phyloP scores from a whole-genome alignment of 352 stramenopile species.

The Pythium scleroteichum region DNA sequence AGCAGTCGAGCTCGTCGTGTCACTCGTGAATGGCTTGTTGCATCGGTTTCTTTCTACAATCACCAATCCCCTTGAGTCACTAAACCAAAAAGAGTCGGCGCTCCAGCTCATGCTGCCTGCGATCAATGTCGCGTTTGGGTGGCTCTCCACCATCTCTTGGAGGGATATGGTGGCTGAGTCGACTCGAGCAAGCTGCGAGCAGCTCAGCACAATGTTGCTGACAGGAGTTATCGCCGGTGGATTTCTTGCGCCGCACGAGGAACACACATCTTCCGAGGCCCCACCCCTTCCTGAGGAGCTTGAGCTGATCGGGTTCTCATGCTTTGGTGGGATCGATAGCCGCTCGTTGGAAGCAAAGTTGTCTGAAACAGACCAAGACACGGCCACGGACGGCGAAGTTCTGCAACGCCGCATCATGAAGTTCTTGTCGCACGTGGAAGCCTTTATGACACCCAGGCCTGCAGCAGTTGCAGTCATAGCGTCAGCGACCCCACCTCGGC shows the following conservation, averaged over 20 bases:
- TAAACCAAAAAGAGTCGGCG: slow-evolving; percentile 14
- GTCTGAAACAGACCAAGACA: background rate
- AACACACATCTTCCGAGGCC: background rate
- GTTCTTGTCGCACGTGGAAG: slow-evolving; percentile 22
- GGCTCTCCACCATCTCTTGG: slow-evolving; percentile 17
- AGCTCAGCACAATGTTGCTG: slow-evolving; percentile 27
- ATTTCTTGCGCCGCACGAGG: slow-evolving; percentile 23
- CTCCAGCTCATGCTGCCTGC: slow-evolving; percentile 24
- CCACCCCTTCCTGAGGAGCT: slow-evolving; percentile 18
- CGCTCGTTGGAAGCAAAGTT: background rate
- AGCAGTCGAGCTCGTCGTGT: slow-evolving; percentile 18
- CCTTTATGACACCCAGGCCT: slow-evolving; percentile 23
- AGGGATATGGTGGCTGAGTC: slow-evolving; percentile 19
- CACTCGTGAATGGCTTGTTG: slow-evolving; percentile 16
- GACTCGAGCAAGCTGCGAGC: slow-evolving; percentile 16
- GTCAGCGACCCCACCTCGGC: background rate
- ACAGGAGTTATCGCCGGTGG: slow-evolving; percentile 22
- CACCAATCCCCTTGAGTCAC: slow-evolving; percentile 18
- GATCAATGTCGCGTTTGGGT: slow-evolving; percentile 23
- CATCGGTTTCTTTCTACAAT: slow-evolving; percentile 22
- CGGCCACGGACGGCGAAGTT: slow-evolving; percentile 14
- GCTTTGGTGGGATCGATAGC: slow-evolving; percentile 4
- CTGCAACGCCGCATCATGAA: slow-evolving; percentile 20
- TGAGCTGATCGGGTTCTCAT: slow-evolving; percentile 20
- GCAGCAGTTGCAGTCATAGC: slow-evolving; percentile 17